Conservation (phyloP, 2,329 filamentous ascomycete genomes). For the Alternaria arborescens region DNA sequence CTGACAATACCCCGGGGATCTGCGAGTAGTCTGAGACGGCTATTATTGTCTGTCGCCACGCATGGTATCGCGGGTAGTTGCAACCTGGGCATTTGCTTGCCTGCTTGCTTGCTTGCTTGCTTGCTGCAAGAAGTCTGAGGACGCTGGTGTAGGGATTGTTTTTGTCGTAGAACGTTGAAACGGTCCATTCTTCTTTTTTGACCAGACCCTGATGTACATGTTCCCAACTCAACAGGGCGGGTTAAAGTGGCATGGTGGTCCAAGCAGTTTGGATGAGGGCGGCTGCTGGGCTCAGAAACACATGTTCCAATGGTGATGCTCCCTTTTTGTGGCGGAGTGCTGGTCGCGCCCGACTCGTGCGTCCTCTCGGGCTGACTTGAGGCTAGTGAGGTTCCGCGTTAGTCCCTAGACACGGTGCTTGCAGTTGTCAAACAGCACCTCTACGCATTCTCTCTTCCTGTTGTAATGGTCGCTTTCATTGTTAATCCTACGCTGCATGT, state of each 20-base stretch:
- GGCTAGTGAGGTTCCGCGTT: conserved; percentile 10
- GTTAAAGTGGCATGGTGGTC: not conserved
- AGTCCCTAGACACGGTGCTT: conserved; percentile 9
- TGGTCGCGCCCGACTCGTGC: conserved; percentile 13
- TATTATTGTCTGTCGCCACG: conserved; percentile 7
- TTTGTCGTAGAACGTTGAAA: conserved; percentile 1
- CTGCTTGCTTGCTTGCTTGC: not conserved
- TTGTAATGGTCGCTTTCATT: conserved; percentile 20
- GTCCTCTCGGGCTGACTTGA: conserved; percentile 2
- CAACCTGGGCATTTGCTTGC: not conserved
- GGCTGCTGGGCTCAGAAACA: not conserved
- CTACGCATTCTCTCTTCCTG: conserved; percentile 13
- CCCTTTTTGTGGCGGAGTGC: conserved; percentile 6
- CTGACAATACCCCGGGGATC: not conserved
- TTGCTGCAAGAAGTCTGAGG: not conserved
- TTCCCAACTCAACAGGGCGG: not conserved
- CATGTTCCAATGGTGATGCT: not conserved
- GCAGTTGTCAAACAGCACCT: conserved; percentile 11
- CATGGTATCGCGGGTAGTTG: not conserved
- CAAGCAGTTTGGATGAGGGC: not conserved
- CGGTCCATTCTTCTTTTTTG: not conserved
- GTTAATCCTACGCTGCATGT: conserved; percentile 16
- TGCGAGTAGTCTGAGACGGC: conserved; percentile 5
- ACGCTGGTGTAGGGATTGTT: not conserved
- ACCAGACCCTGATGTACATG: not conserved